phyloP scores from a whole-genome alignment of 768 basidiomycete species.

The Hypholoma sublateritium region DNA sequence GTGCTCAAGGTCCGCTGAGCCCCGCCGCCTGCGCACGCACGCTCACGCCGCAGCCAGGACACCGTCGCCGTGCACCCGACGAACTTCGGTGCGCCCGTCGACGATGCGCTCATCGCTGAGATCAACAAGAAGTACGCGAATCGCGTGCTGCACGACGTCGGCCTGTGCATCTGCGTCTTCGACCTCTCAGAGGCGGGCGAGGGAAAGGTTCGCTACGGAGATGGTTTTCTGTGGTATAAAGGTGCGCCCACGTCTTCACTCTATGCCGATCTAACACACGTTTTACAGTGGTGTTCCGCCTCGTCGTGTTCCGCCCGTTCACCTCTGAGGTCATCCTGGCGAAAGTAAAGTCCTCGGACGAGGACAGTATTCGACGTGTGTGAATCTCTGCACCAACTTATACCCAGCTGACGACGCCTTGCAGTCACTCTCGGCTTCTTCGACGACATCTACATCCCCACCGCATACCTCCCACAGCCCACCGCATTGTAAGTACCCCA shows the following conservation, averaged over 20 bases:
- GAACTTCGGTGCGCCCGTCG: constrained; percentile 77
- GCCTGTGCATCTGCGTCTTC: constrained; percentile 87
- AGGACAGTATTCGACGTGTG: constrained; percentile 82
- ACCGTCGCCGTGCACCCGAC: constrained; percentile 86
- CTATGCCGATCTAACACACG: not conserved
- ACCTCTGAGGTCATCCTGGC: constrained; percentile 87
- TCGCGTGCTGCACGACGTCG: constrained; percentile 85
- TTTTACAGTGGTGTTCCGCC: constrained; percentile 68
- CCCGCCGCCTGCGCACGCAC: not conserved
- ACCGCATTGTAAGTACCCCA: constrained; percentile 78
- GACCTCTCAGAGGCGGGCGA: constrained; percentile 86
- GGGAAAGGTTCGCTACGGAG: constrained; percentile 92
- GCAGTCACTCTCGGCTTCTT: constrained; percentile 90
- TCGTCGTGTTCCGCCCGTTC: constrained; percentile 93
- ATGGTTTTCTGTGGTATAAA: constrained; percentile 94
- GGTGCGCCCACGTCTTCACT: constrained; percentile 41
- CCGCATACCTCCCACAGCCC: constrained; percentile 77
- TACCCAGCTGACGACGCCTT: not conserved
- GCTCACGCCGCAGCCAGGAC: constrained; percentile 52
- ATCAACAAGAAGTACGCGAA: constrained; percentile 97
- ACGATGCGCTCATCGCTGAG: constrained; percentile 79
- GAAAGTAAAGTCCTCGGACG: constrained; percentile 84
- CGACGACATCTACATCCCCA: constrained; percentile 88
- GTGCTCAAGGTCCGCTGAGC: constrained; percentile 35
- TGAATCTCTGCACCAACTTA: constrained; percentile 7